Base-by-base conservation (phyloP, 177 flowering plant genomes). In the Vitis hybrid region DNA sequence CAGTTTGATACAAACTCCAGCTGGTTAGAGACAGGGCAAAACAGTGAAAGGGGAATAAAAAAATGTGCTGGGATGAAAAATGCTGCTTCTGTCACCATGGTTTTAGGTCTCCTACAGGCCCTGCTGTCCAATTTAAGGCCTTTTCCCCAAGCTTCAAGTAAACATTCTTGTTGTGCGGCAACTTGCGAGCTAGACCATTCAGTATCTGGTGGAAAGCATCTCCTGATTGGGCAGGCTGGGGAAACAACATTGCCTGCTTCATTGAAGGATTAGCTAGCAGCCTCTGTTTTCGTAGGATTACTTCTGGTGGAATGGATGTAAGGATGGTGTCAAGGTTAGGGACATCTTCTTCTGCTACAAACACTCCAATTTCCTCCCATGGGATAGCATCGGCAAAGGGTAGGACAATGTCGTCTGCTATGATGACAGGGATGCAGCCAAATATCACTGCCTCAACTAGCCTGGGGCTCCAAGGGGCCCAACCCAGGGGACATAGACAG, bases 401-500 rank as follows among this genome's bases (percentile, higher is more conserved):
- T 48, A 91, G 59, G 39, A 88, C 92, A 65, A 91, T 91, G 72
- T 89, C 92, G 59, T 91, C 97, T 19, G 97, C 97, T 69, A 91
- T 91, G 70, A 91, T 84, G 2, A 91, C 94, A 0, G 94, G 97
- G 65, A 91, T 89, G 77, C 97, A 91, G 2, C 97, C 97, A 62
- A 91, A 89, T 57, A 89, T 83, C 31, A 91, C 97, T 9, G 85
- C 94, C 74, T 91, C 97, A 1, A 91, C 97, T 62, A 91, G 74
- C 77, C 97, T 79, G 0, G 97, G 97, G 76, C 94, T 91, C 97
- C 97, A 91, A 2, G 97, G 97, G 8, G 97, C 97, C 97, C 97
- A 91, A 11, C 97, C 97, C 13, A 89, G 83, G 1, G 97, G 97
- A 61, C 97, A 91, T 77, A 91, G 68, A 71, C 97, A 91, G 72